phyloP scores from a whole-genome alignment of 1,139 yeast species.

The Chernovozyma aurita region DNA sequence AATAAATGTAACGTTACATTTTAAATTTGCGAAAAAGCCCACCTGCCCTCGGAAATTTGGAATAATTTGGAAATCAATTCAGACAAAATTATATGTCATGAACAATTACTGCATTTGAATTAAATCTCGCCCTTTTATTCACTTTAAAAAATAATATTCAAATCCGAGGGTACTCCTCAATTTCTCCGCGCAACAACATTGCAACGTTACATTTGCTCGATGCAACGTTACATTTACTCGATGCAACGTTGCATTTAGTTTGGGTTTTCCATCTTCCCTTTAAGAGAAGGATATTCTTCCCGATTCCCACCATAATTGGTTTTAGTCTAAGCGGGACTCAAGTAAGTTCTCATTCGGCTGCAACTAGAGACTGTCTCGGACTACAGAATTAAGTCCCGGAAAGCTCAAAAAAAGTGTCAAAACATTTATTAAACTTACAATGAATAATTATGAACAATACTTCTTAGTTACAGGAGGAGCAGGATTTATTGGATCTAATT shows the following conservation, averaged over 20 bases:
- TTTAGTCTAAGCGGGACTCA: neutral
- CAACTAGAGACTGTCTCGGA: too few relatives aligned
- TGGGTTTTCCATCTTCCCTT: neutral
- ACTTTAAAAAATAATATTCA: too few relatives aligned
- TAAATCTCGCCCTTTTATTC: too few relatives aligned
- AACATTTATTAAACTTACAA: neutral
- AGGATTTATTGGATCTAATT: conserved; percentile 55
- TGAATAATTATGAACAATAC: conserved; percentile 12
- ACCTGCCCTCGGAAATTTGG: too few relatives aligned
- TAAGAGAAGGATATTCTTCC: neutral
- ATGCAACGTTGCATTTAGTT: neutral
- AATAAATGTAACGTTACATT: too few relatives aligned
- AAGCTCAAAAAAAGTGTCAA: neutral
- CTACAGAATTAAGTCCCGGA: too few relatives aligned
- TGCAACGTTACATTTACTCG: neutral
- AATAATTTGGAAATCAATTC: too few relatives aligned
- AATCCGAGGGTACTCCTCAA: too few relatives aligned
- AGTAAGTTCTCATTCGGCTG: too few relatives aligned
- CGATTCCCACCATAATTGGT: neutral
- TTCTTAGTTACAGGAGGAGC: conserved; percentile 56
- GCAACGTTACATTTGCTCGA: neutral
- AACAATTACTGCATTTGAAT: too few relatives aligned
- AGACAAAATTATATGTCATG: too few relatives aligned
- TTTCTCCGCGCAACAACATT: neutral
- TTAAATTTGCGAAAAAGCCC: too few relatives aligned